A percentile compares a stretch with the other conserved stretches of the same genome.
Conservation (phyloP, 2,329 filamentous ascomycete species). For the Purpureocillium lavendulum region DNA sequence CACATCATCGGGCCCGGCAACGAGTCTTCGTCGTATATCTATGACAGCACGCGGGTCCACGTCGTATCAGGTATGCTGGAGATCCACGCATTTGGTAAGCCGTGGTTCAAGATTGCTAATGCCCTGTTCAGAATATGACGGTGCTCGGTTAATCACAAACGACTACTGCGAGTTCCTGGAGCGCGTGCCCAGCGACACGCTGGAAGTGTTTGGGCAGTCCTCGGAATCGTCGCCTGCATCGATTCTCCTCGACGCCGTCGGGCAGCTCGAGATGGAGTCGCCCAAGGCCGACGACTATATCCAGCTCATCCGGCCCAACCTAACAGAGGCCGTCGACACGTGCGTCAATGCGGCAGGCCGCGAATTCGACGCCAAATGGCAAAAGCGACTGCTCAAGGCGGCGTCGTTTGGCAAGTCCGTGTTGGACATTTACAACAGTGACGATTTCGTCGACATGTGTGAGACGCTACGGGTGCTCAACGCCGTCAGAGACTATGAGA, state of each 20-base stretch:
- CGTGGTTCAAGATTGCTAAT: constrained; percentile 6
- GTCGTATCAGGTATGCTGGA: constrained; percentile 62
- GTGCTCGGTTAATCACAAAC: constrained; percentile 83
- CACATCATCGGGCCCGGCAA: constrained; percentile 85
- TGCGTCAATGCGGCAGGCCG: constrained; percentile 91
- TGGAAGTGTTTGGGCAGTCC: constrained; percentile 82
- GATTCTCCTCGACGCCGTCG: constrained; percentile 86
- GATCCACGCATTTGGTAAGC: neutral
- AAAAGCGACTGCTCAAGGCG: constrained; percentile 91
- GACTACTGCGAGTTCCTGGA: constrained; percentile 98
- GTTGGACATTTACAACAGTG: constrained; percentile 92
- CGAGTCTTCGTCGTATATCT: constrained; percentile 69
- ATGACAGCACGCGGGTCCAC: constrained; percentile 83
- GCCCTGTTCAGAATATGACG: constrained; percentile 55
- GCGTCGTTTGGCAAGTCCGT: constrained; percentile 98
- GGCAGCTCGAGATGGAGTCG: constrained; percentile 84
- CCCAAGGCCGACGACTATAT: constrained; percentile 98
- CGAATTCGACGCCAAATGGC: constrained; percentile 85
- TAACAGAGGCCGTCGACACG: constrained; percentile 87
- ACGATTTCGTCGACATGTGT: constrained; percentile 98
- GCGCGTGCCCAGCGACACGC: constrained; percentile 76
- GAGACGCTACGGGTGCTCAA: constrained; percentile 89
- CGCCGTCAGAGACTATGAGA: constrained; percentile 81
- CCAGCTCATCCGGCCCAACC: constrained; percentile 77
- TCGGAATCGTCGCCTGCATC: constrained; percentile 85